Percentiles rank a stretch among this genome's conserved stretches.
phyloP scores from a whole-genome alignment of 2,329 filamentous ascomycete genomes.

The Coleophoma crateriformis region DNA sequence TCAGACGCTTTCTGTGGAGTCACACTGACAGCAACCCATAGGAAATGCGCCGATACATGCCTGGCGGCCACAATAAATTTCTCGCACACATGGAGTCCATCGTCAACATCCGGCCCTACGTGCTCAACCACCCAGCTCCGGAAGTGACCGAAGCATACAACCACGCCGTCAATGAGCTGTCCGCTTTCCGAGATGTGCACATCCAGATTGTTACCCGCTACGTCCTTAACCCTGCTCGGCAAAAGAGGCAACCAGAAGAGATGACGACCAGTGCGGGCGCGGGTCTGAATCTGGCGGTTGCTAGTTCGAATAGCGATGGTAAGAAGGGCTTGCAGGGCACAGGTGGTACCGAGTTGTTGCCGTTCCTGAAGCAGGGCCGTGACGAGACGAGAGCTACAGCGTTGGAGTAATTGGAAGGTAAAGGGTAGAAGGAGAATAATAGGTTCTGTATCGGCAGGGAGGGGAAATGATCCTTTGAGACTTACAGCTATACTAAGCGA shows the following conservation, averaged over 20 bases:
- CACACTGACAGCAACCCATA: constrained; percentile 15
- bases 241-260: constrained; percentile 21
- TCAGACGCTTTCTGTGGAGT: not conserved
- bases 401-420: not conserved
- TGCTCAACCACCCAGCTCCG: constrained; percentile 29
- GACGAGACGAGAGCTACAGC: constrained; percentile 66
- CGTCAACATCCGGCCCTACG: constrained; percentile 70
- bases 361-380: constrained; percentile 82
- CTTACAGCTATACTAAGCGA: no score
- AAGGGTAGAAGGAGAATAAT: no score
- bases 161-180: constrained; percentile 68
- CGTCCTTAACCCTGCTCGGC: constrained; percentile 72
- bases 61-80: constrained; percentile 74
- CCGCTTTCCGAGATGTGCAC: constrained; percentile 75
- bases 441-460: no score
- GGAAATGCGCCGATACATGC: constrained; percentile 88
- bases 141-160: constrained; percentile 60
- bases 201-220: constrained; percentile 87
- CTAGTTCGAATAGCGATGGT: constrained; percentile 16
- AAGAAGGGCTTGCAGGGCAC: constrained; percentile 62
- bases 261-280: constrained; percentile 34
- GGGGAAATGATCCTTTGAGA: no score
- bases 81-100: constrained; percentile 63
- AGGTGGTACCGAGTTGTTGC: constrained; percentile 80
- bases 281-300: constrained; percentile 29